A percentile compares a stretch with the other conserved stretches of the same genome.
Conservation (phyloP, 2,329 filamentous ascomycete species). For the Graphilbum ipis-grandicollis region DNA sequence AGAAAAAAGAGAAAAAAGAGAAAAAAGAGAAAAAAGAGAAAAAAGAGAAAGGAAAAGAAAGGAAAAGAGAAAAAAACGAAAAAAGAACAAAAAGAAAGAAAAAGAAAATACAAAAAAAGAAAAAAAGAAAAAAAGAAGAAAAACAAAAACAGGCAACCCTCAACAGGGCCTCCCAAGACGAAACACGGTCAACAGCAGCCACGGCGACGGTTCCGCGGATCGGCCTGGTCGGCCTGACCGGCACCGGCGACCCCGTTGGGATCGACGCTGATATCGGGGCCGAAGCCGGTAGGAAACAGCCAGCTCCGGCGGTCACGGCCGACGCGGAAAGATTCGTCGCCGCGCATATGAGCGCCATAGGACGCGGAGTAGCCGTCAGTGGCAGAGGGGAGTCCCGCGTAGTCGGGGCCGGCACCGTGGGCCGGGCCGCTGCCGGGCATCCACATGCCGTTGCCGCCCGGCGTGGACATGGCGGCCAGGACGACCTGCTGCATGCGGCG, state of each 20-base stretch:
- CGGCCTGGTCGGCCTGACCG: background rate
- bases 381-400: too few relatives aligned
- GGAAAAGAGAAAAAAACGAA: too few relatives aligned
- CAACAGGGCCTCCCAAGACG: too few relatives aligned
- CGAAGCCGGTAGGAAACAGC: constrained; percentile 38
- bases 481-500: constrained; percentile 44
- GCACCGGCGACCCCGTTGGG: constrained; percentile 15
- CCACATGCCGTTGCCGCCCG: constrained; percentile 17
- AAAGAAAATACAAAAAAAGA: too few relatives aligned
- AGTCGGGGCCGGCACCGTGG: constrained; percentile 1
- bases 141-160: too few relatives aligned
- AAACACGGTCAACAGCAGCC: background rate
- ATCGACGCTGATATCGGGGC: constrained; percentile 31
- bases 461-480: constrained; percentile 33
- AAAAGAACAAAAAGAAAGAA: too few relatives aligned
- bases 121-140: too few relatives aligned
- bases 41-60: too few relatives aligned
- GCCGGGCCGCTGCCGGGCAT: constrained; percentile 6
- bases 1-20: too few relatives aligned
- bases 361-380: too few relatives aligned
- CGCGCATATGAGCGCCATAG: background rate
- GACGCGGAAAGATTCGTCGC: constrained; percentile 36
- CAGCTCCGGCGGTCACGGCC: constrained; percentile 40
- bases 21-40: too few relatives aligned
- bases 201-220: background rate